phyloP scores from a whole-genome alignment of 257 asterid species.

The Solanum piurae region DNA sequence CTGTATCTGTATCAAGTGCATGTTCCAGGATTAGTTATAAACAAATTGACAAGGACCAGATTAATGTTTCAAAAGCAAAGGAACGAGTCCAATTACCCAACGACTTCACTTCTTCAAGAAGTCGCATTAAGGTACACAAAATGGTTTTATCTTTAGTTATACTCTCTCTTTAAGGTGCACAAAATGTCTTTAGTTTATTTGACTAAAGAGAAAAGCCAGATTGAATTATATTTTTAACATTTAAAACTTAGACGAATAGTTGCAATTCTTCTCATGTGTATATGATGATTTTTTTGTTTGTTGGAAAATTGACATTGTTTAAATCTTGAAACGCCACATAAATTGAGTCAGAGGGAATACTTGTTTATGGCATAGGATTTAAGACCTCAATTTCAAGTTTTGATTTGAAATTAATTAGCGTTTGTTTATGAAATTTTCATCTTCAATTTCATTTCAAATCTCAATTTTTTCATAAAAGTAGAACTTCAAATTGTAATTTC shows the following conservation, averaged over 20 bases:
- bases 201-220: neutral
- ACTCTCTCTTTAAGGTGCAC: neutral
- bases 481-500: too few species aligned
- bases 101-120: neutral
- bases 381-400: neutral
- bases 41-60: neutral
- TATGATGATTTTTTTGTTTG: too few species aligned
- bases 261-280: neutral
- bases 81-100: slow-evolving; percentile 6
- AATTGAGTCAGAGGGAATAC: too few species aligned
- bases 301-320: neutral
- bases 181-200: neutral
- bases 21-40: neutral
- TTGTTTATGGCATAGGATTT: too few species aligned
- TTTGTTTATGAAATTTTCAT: neutral
- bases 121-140: neutral
- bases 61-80: neutral
- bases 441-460: neutral
- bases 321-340: neutral
- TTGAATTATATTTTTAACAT: too few species aligned
- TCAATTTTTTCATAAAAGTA: too few species aligned
- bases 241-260: too few species aligned
- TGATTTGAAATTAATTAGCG: neutral
- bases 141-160: too few species aligned
- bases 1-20: neutral